phyloP scores from a whole-genome alignment of 192 early-diverging fungal genomes.

The Mortierella alpina region DNA sequence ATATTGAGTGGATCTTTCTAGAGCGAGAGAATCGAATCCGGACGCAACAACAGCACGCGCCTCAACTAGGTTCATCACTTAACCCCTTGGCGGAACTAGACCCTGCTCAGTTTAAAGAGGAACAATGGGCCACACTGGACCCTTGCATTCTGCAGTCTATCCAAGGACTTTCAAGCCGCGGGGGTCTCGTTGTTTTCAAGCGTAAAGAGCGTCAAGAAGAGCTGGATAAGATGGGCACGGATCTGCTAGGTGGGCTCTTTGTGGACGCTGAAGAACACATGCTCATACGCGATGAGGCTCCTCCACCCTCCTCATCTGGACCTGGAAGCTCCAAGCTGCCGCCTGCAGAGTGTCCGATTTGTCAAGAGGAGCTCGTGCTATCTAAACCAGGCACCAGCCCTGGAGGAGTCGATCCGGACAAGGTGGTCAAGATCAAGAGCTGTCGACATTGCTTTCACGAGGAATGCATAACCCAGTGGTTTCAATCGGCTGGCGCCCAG shows the following conservation, averaged over 20 bases:
- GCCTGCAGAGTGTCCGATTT: constrained; percentile 31
- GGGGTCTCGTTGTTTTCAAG: constrained; percentile 29
- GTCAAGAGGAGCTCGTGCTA: constrained; percentile 19
- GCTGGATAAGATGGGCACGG: constrained; percentile 12
- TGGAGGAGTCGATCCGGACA: not conserved
- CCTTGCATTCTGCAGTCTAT: constrained; percentile 16
- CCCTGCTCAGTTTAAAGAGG: not conserved
- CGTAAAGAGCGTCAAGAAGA: constrained; percentile 30
- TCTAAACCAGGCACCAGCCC: not conserved
- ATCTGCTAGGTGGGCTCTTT: constrained; percentile 22
- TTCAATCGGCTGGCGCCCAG: constrained; percentile 22
- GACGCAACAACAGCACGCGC: not conserved
- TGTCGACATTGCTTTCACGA: constrained; percentile 47
- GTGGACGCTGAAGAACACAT: constrained; percentile 21
- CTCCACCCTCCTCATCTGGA: not conserved
- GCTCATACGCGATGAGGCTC: constrained; percentile 13
- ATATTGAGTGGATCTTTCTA: constrained; percentile 38
- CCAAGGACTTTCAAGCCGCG: constrained; percentile 17
- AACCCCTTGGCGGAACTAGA: not conserved
- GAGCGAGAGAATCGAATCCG: constrained; percentile 26
- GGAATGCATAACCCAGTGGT: constrained; percentile 30
- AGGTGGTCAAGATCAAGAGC: constrained; percentile 38
- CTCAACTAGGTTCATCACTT: not conserved
- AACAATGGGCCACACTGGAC: constrained; percentile 25
- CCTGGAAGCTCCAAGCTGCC: constrained; percentile 2